Evolutionary conservation across 441 rosid genomes (phyloP).

Genomic region (Omphalea diandra): DNA sequence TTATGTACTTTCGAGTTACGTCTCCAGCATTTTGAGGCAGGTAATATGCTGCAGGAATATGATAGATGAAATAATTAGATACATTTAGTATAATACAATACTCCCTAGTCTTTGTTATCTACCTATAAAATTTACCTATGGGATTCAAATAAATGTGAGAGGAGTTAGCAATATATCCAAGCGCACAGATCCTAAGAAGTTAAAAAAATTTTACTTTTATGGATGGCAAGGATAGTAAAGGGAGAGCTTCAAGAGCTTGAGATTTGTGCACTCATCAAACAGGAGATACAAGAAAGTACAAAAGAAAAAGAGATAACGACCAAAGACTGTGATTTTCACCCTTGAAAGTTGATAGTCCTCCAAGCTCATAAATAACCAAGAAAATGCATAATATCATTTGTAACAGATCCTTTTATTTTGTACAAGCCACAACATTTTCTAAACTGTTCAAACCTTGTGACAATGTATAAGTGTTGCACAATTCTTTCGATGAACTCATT

Average conservation of each 20-base stretch:
- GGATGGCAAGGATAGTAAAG: background rate
- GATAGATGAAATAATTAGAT: background rate
- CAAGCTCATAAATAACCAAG: background rate
- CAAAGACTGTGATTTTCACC: background rate
- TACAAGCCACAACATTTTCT: background rate
- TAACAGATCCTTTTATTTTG: background rate
- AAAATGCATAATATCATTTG: background rate
- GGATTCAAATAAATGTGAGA: background rate
- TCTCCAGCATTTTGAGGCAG: slow-evolving; percentile 90
- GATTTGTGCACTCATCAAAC: background rate
- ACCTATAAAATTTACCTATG: no score
- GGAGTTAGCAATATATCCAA: no score
- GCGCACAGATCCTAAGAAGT: no score
- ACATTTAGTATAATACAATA: background rate
- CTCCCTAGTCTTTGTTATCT: background rate
- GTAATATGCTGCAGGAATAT: slow-evolving; percentile 64
- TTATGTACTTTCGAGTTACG: slow-evolving; percentile 82
- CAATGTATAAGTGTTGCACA: background rate
- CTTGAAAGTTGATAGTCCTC: background rate
- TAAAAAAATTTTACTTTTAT: no score
- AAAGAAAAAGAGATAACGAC: background rate
- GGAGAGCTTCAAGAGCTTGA: background rate
- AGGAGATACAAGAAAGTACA: background rate
- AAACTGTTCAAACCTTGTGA: background rate
- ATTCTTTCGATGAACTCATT: background rate